Evolutionary conservation across 257 asterid genomes (phyloP).

Genomic region (Buddleja alternifolia): DNA sequence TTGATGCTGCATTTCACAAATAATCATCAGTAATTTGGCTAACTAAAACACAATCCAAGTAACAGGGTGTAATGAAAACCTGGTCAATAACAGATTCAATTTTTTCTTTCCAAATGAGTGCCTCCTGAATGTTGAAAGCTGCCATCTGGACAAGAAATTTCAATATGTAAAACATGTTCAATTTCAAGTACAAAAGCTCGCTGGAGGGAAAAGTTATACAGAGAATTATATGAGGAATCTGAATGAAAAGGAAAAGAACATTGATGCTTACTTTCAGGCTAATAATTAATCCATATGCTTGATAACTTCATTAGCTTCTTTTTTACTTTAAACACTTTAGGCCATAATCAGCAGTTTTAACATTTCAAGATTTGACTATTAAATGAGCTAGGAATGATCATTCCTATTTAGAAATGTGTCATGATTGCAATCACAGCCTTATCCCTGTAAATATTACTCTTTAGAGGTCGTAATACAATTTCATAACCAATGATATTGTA

Average conservation of each 20-base stretch:
- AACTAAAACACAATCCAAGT: conserved; percentile 30
- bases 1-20: conserved; percentile 78
- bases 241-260: neutral
- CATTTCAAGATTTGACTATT: conserved; percentile 19
- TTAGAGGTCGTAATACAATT: conserved; percentile 2
- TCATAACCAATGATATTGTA: conserved; percentile 18
- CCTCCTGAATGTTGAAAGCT: conserved; percentile 99
- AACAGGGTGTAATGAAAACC: conserved; percentile 59
- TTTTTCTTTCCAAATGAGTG: conserved; percentile 97
- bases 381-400: conserved; percentile 20
- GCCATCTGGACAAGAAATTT: conserved; percentile 79
- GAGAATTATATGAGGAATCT: conserved; percentile 20
- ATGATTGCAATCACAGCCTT: neutral
- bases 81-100: conserved; percentile 93
- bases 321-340: neutral
- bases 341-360: conserved; percentile 19
- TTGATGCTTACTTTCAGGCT: conserved; percentile 17
- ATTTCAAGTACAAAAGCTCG: conserved; percentile 24
- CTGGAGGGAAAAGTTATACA: neutral
- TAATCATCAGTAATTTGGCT: conserved; percentile 33
- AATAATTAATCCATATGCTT: conserved; percentile 13
- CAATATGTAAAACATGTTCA: conserved; percentile 24
- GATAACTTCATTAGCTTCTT: conserved; percentile 23
- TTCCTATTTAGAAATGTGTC: neutral
- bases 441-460: neutral